A percentile compares a stretch with the other conserved stretches of the same genome.
phyloP scores from a whole-genome alignment of 192 early-diverging fungal genomes.

The Backusella westeae region DNA sequence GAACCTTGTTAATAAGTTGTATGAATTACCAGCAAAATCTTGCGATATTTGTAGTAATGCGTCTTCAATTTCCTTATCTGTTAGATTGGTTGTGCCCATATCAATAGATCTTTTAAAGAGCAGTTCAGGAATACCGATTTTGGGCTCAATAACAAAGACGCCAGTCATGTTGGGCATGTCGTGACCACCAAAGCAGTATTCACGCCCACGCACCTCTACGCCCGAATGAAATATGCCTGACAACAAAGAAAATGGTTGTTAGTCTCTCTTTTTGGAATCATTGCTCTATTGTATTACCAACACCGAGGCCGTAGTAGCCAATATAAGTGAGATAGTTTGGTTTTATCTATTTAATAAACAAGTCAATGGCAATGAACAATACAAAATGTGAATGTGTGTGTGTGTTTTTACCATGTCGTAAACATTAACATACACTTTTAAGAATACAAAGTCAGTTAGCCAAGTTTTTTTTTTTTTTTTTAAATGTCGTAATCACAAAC shows the following conservation, averaged over 20 bases:
- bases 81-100: conserved; percentile 25
- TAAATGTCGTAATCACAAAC: background rate
- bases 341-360: conserved; percentile 12
- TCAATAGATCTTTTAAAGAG: conserved; percentile 25
- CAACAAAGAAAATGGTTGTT: background rate
- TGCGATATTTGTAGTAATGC: conserved; percentile 23
- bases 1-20: conserved; percentile 35
- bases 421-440: conserved; percentile 32
- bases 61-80: conserved; percentile 18
- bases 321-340: conserved; percentile 24
- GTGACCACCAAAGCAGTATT: conserved; percentile 43
- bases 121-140: conserved; percentile 29
- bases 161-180: conserved; percentile 31
- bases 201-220: conserved; percentile 29
- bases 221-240: conserved; percentile 42
- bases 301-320: conserved; percentile 22
- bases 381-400: background rate
- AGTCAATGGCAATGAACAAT: background rate
- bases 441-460: background rate
- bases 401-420: conserved; percentile 33
- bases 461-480: background rate
- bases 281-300: conserved; percentile 16
- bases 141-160: conserved; percentile 35
- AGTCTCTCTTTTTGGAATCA: background rate
- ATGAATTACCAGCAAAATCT: conserved; percentile 33